Base-by-base conservation (phyloP, 352 stramenopile species). In the Phytophthora boehmeriae region DNA sequence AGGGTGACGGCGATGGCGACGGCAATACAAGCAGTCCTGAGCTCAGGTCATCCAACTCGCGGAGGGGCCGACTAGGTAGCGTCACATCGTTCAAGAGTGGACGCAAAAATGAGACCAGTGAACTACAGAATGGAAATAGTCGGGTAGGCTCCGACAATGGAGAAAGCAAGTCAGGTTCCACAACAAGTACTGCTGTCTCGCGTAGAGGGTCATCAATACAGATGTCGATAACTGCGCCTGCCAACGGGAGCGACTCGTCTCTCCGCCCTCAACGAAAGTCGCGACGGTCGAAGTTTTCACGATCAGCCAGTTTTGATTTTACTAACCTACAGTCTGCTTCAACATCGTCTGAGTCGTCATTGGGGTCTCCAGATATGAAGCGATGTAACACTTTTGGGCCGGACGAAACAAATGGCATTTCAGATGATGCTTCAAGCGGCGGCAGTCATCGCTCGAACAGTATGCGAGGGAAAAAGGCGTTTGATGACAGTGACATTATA, bases 401-500 rank as follows among this genome's bases (percentile, higher is more conserved):
- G 8, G 51, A 67, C 35, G 60, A 70, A 13, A 30, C 44, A 9
- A 59, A 39, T 55, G 28, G 32, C 4, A 44, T 41, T 51, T 32
- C 43, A 54, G 52, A n/a, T 1, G 55, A 64, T 41, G 22, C 47
- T 42, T n/a, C 52, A 44, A 66, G 39, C 32, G 70, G 51, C 35
- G 55, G 51, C 11, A 66, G 53, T 61, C 57, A 28, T 45, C 59
- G 68, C 4, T 63, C 63, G 5, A 71, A 55, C 16, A 85, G 75
- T 43, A 54, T 71, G 19, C 58, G 51, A 6, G 57, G 50, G 4
- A 78, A 78, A 41, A 89, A 89, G 36, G 86, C 76, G 10, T 93
- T 93, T 67, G 84, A 93, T 61, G 84, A 93, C 59, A 93, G 81
- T 50, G 84, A 93, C 50, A 93, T 93, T 42, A 81, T 93, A 22